Percentiles rank a stretch among this genome's conserved stretches.
Conservation (phyloP, 164 flowering plant genomes). For the Nymphaea colorata region DNA sequence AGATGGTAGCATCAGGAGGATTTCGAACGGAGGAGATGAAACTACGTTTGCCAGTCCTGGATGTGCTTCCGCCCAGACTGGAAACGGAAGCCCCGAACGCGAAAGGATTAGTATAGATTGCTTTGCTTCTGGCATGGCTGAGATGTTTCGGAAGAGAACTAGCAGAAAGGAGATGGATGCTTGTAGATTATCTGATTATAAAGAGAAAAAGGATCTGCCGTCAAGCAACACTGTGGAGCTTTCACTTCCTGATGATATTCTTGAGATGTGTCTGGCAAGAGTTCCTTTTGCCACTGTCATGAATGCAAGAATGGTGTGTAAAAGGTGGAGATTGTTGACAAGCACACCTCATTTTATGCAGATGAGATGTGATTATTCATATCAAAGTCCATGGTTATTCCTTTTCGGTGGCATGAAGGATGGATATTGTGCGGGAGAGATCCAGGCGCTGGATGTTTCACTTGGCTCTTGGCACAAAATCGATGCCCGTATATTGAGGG, state of each 20-base stretch:
- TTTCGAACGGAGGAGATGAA: constrained; percentile 62
- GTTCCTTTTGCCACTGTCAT: constrained; percentile 73
- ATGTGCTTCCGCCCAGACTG: background rate
- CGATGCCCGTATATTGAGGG: constrained; percentile 54
- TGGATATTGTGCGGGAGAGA: constrained; percentile 75
- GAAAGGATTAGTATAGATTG: constrained; percentile 69
- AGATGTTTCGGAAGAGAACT: constrained; percentile 58
- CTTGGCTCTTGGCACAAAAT: constrained; percentile 65
- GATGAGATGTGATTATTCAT: constrained; percentile 45
- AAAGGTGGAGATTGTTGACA: constrained; percentile 71
- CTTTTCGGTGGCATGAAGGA: constrained; percentile 78
- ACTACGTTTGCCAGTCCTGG: constrained; percentile 11
- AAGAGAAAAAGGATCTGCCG: constrained; percentile 13
- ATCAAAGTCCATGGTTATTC: constrained; percentile 81
- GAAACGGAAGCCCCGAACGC: constrained; percentile 1
- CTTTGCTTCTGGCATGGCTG: constrained; percentile 59
- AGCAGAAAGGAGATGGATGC: constrained; percentile 32
- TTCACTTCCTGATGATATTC: constrained; percentile 78
- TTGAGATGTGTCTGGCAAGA: constrained; percentile 87
- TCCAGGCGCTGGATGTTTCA: constrained; percentile 70
- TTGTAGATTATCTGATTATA: background rate
- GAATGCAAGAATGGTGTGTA: constrained; percentile 91
- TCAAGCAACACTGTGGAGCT: constrained; percentile 24
- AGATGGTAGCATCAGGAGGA: constrained; percentile 43
- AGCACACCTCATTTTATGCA: constrained; percentile 56